These are phyloP conservation scores for Triticum timopheevii DNA, from an alignment of 176 grass and related monocot species.

Conservation along the genomic window DNA sequence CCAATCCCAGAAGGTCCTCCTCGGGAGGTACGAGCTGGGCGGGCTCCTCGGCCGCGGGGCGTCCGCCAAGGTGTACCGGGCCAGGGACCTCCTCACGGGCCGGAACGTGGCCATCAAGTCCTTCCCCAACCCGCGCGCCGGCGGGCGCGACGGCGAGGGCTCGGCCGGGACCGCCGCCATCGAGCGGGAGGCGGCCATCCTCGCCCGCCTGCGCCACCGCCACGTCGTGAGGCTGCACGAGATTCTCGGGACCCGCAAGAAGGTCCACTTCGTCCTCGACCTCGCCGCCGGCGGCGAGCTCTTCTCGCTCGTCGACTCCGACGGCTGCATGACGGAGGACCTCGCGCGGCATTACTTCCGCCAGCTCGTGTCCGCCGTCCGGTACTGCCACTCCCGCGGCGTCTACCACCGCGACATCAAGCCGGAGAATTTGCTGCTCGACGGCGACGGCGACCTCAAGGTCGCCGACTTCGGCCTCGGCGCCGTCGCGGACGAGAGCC, in stretches of 20 bases:
- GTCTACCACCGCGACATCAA: constrained; percentile 97
- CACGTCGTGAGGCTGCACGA: constrained; percentile 70
- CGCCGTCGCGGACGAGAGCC: constrained; percentile 16
- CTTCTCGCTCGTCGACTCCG: constrained; percentile 48
- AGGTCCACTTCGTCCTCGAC: constrained; percentile 75
- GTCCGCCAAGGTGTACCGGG: constrained; percentile 87
- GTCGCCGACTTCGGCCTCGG: constrained; percentile 70
- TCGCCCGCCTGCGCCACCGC: constrained; percentile 61
- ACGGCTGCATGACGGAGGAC: constrained; percentile 62
- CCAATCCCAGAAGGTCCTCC: constrained; percentile 24
- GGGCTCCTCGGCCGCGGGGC: constrained; percentile 80
- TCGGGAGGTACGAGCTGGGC: constrained; percentile 64
- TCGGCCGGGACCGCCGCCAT: constrained; percentile 1
- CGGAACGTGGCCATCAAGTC: constrained; percentile 74
- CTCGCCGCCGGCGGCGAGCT: constrained; percentile 78
- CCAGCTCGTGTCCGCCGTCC: constrained; percentile 70
- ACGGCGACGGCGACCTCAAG: constrained; percentile 57
- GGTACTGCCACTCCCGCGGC: constrained; percentile 75
- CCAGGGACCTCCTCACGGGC: constrained; percentile 57
- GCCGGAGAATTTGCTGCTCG: constrained; percentile 83
- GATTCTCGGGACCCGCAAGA: constrained; percentile 65
- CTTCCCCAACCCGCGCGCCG: constrained; percentile 49
- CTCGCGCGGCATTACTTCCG: constrained; percentile 58
- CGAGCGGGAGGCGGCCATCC: constrained; percentile 66
- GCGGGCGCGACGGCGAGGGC: too few relatives aligned